A percentile compares a stretch with the other conserved stretches of the same genome.
Evolutionary conservation across 257 asterid species (phyloP).

Genomic region (Paulownia fortunei): DNA sequence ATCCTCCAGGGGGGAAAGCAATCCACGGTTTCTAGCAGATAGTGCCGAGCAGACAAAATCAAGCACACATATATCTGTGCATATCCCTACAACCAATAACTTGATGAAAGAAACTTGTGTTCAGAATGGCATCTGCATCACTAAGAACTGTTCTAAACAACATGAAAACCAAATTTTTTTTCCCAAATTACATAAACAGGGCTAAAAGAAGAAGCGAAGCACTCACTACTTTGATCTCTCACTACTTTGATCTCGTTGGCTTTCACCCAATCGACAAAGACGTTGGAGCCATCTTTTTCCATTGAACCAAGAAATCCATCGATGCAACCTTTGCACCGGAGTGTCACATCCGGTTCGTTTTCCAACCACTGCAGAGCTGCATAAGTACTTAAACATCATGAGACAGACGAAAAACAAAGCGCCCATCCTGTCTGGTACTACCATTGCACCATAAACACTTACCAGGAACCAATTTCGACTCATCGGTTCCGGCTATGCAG

Average conservation of each 20-base stretch:
- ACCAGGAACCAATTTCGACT: slow-evolving; percentile 85
- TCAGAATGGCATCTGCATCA: slow-evolving; percentile 17
- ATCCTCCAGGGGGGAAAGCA: slow-evolving; percentile 75
- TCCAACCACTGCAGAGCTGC: slow-evolving; percentile 89
- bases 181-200: too few relatives aligned
- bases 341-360: slow-evolving; percentile 73
- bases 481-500: slow-evolving; percentile 80
- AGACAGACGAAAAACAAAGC: background rate
- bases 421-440: too few relatives aligned
- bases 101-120: slow-evolving; percentile 29
- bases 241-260: slow-evolving; percentile 69
- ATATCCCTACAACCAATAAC: slow-evolving; percentile 88
- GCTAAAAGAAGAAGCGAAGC: too few relatives aligned
- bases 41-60: slow-evolving; percentile 81
- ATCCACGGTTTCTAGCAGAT: slow-evolving; percentile 78
- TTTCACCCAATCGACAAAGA: slow-evolving; percentile 87
- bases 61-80: slow-evolving; percentile 89
- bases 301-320: slow-evolving; percentile 86
- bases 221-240: too few relatives aligned
- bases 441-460: slow-evolving; percentile 21
- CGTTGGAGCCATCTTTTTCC: slow-evolving; percentile 87
- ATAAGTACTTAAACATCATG: slow-evolving; percentile 30
- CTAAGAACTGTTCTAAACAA: background rate
- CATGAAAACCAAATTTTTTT: background rate
- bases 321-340: slow-evolving; percentile 83